Conservation (phyloP, 371 early-diverging fungal genomes). For the Chytridium lagenaria region DNA sequence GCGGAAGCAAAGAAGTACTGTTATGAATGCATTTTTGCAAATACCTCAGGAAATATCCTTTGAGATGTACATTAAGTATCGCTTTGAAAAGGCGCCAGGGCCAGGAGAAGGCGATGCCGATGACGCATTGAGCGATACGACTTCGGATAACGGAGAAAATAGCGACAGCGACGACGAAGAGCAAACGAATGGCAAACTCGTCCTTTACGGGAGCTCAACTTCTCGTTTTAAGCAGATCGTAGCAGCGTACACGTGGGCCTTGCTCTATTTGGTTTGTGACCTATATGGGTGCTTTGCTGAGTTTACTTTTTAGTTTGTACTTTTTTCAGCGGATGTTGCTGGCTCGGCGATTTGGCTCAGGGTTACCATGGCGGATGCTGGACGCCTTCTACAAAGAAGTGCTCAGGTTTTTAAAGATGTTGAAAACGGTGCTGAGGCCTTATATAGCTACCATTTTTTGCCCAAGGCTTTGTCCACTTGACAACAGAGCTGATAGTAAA, state of each 20-base stretch:
- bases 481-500: not conserved
- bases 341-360: constrained; percentile 9
- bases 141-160: not conserved
- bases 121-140: not conserved
- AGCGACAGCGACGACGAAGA: constrained; percentile 5
- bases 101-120: not conserved
- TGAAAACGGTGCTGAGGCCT: not conserved
- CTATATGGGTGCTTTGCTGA: no score
- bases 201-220: not conserved
- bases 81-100: not conserved
- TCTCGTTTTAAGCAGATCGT: not conserved
- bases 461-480: not conserved
- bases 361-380: constrained; percentile 1
- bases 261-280: constrained; percentile 1
- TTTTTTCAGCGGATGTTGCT: not conserved
- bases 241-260: not conserved
- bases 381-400: not conserved
- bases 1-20: not conserved
- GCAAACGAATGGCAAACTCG: not conserved
- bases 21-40: constrained; percentile 8
- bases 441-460: not conserved
- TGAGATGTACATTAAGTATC: constrained; percentile 7
- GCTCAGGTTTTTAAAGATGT: not conserved
- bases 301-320: not conserved
- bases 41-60: constrained; percentile 1